Percentiles rank a stretch among this genome's conserved stretches.
phyloP scores from a whole-genome alignment of 176 grass and related monocot genomes.

The Typha latifolia region DNA sequence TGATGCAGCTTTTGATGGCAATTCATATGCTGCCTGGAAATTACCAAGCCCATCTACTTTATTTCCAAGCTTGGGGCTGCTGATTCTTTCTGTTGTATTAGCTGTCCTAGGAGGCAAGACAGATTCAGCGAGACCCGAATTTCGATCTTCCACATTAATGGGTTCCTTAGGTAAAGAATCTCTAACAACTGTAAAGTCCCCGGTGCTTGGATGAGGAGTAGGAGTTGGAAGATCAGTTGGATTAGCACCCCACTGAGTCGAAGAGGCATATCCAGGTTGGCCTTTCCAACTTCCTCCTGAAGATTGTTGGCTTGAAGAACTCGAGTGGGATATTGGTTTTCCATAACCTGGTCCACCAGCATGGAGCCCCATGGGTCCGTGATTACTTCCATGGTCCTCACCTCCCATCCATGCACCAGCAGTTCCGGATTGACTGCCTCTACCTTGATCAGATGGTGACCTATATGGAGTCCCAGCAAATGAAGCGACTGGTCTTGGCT shows the following conservation, averaged over 20 bases:
- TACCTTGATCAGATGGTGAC: conserved; percentile 24
- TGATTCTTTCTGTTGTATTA: conserved; percentile 11
- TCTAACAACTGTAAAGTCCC: conserved; percentile 23
- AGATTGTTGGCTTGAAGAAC: conserved; percentile 35
- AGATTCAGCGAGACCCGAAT: conserved; percentile 25
- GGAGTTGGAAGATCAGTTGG: conserved; percentile 23
- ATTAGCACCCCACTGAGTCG: conserved; percentile 29
- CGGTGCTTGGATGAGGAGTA: conserved; percentile 25
- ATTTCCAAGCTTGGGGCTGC: neutral
- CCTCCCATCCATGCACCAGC: neutral
- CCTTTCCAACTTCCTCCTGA: conserved; percentile 28
- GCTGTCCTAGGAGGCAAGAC: conserved; percentile 17
- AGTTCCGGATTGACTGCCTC: conserved; percentile 1
- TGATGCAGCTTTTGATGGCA: neutral
- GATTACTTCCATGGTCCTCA: conserved; percentile 25
- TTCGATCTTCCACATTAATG: conserved; percentile 6
- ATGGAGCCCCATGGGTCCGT: conserved; percentile 24
- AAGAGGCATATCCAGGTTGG: conserved; percentile 15
- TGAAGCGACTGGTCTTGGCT: neutral
- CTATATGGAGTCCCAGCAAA: conserved; percentile 26
- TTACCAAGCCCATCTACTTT: neutral
- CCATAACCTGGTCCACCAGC: conserved; percentile 32
- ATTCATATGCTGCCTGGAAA: neutral
- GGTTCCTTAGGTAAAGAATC: conserved; percentile 18
- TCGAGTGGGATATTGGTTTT: conserved; percentile 30